phyloP scores from a whole-genome alignment of 768 basidiomycete species.

The Chalciporus chontae region DNA sequence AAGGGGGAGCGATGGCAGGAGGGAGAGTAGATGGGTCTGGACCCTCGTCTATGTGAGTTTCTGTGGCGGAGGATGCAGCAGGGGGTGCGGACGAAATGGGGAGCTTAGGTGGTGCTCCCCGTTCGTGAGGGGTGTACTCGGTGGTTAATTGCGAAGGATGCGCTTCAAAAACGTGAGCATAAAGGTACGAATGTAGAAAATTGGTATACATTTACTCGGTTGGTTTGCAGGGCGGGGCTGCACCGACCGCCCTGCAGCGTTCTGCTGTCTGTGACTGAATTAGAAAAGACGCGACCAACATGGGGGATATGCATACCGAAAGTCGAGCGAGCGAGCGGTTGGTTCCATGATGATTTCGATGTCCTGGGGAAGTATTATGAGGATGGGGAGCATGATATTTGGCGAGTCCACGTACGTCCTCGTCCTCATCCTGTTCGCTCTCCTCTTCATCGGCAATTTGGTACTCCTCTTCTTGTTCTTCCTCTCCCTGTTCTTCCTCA shows the following conservation, averaged over 20 bases:
- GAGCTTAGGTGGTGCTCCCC: slow-evolving; percentile 44
- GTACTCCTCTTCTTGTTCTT: slow-evolving; percentile 31
- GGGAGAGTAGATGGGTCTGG: slow-evolving; percentile 66
- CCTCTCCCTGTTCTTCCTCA: slow-evolving; percentile 13
- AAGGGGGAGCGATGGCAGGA: slow-evolving; percentile 65
- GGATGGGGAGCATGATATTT: background rate
- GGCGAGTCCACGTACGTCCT: slow-evolving; percentile 39
- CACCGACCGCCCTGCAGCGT: slow-evolving; percentile 29
- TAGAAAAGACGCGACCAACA: slow-evolving; percentile 1
- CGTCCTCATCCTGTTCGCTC: slow-evolving; percentile 39
- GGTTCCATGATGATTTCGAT: slow-evolving; percentile 92
- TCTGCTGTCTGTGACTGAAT: slow-evolving; percentile 32
- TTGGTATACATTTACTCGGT: slow-evolving; percentile 27
- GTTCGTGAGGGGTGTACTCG: slow-evolving; percentile 74
- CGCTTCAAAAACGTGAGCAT: slow-evolving; percentile 16
- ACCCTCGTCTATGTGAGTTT: slow-evolving; percentile 41
- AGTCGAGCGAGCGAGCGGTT: slow-evolving; percentile 65
- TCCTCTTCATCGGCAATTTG: slow-evolving; percentile 38
- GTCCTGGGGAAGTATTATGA: slow-evolving; percentile 45
- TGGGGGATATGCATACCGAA: slow-evolving; percentile 46
- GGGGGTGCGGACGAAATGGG: slow-evolving; percentile 19
- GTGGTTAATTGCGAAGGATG: slow-evolving; percentile 66
- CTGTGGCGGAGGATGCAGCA: slow-evolving; percentile 18
- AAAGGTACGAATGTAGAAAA: slow-evolving; percentile 1
- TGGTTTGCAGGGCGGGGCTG: slow-evolving; percentile 31